Evolutionary conservation across 2,329 filamentous ascomycete species (phyloP).

Genomic region (Pseudocercospora musae): DNA sequence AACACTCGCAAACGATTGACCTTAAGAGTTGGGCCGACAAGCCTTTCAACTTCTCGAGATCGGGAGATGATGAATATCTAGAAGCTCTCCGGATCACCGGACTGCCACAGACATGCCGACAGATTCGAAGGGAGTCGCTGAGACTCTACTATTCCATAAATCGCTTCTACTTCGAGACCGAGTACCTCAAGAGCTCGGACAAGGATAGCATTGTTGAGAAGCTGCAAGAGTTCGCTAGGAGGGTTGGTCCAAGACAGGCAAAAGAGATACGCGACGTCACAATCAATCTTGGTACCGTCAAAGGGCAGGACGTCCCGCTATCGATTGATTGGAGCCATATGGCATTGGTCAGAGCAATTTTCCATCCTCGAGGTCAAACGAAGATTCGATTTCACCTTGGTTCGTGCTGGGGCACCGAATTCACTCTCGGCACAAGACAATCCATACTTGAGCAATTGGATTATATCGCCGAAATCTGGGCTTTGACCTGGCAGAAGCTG

Average conservation of each 20-base stretch:
- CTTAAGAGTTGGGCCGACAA: conserved; percentile 11
- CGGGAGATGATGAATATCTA: background rate
- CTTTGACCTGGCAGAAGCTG: conserved; percentile 16
- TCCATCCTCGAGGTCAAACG: conserved; percentile 17
- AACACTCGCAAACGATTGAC: background rate
- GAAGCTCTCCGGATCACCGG: conserved; percentile 11
- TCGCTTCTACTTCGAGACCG: conserved; percentile 21
- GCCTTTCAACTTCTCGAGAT: background rate
- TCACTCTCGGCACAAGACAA: conserved; percentile 13
- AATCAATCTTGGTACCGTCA: conserved; percentile 19
- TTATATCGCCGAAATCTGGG: conserved; percentile 16
- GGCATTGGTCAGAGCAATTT: conserved; percentile 9
- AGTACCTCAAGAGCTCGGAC: conserved; percentile 21
- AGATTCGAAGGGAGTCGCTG: conserved; percentile 19
- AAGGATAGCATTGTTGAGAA: conserved; percentile 15
- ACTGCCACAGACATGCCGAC: conserved; percentile 16
- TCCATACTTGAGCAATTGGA: conserved; percentile 17
- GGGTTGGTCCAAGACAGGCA: conserved; percentile 13
- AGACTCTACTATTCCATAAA: conserved; percentile 22
- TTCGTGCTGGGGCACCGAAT: conserved; percentile 18
- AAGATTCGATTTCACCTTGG: conserved; percentile 20
- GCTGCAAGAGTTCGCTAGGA: conserved; percentile 10
- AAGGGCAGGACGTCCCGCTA: conserved; percentile 11
- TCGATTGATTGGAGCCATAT: conserved; percentile 23
- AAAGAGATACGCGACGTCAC: conserved; percentile 22